A percentile compares a stretch with the other conserved stretches of the same genome.
Evolutionary conservation across 768 basidiomycete genomes (phyloP).

Genomic region (Serendipita sp.): DNA sequence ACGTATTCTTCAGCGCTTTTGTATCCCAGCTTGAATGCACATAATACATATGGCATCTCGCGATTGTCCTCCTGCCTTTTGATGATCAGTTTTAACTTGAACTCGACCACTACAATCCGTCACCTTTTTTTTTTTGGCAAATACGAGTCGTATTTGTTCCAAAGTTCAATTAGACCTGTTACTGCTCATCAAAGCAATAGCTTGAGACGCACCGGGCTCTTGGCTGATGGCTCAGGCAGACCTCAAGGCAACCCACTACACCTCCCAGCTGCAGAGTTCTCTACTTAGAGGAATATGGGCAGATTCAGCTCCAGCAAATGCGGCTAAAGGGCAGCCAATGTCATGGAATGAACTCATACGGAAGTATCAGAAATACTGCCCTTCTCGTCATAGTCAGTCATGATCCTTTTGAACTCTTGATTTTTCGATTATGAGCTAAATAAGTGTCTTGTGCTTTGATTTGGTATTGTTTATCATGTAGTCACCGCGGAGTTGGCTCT

Average conservation of each 20-base stretch:
- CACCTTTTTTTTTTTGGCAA: too few relatives aligned
- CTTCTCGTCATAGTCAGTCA: constrained; percentile 32
- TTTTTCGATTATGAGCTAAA: background rate
- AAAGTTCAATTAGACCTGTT: background rate
- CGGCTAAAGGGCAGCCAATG: constrained; percentile 34
- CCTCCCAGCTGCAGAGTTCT: constrained; percentile 52
- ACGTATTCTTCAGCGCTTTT: background rate
- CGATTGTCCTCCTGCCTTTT: too few relatives aligned
- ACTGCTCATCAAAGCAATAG: too few relatives aligned
- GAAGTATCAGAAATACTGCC: constrained; percentile 76
- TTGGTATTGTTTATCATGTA: background rate
- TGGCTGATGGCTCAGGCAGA: constrained; percentile 15
- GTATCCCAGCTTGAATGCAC: background rate
- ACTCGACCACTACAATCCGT: too few relatives aligned
- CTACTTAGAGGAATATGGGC: constrained; percentile 66
- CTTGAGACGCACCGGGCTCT: too few relatives aligned
- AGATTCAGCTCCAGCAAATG: constrained; percentile 40
- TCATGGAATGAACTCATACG: constrained; percentile 67
- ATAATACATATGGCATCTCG: background rate
- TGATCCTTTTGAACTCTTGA: background rate
- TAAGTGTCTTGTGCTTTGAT: background rate
- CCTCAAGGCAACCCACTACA: constrained; percentile 61
- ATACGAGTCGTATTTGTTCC: too few relatives aligned
- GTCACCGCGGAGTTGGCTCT: constrained; percentile 38
- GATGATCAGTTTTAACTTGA: too few relatives aligned